These are phyloP conservation scores for Schizopora paradoxa DNA, from an alignment of 1,284 basidiomycete species.

Conservation along the genomic window DNA sequence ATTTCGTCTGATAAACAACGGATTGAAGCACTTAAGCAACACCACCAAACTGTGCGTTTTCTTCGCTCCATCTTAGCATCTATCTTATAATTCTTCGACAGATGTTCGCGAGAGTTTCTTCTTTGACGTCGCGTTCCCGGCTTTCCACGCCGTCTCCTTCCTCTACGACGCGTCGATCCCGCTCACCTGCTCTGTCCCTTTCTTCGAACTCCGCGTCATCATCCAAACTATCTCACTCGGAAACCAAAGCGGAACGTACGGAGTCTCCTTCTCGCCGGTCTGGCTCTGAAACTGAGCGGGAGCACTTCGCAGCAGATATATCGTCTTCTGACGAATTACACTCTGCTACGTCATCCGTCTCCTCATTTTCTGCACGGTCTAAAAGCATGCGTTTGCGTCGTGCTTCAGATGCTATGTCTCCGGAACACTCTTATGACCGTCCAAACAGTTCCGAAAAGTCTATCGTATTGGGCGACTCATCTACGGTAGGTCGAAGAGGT, in stretches of 20 bases:
- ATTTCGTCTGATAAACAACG: slow-evolving; percentile 56
- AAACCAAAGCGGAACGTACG: slow-evolving; percentile 5
- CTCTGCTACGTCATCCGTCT: slow-evolving; percentile 35
- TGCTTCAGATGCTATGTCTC: slow-evolving; percentile 51
- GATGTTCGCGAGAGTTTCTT: slow-evolving; percentile 65
- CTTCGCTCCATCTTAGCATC: slow-evolving; percentile 1
- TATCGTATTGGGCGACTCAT: slow-evolving; percentile 27
- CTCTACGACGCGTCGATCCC: slow-evolving; percentile 26
- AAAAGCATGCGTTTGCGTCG: slow-evolving; percentile 38
- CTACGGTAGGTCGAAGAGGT: slow-evolving; percentile 19
- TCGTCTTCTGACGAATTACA: slow-evolving; percentile 39
- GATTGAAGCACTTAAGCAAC: slow-evolving; percentile 60
- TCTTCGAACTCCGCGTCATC: slow-evolving; percentile 29
- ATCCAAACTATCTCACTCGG: slow-evolving; percentile 12
- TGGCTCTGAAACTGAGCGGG: slow-evolving; percentile 74
- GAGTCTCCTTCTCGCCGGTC: slow-evolving; percentile 33
- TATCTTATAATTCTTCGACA: slow-evolving; percentile 25
- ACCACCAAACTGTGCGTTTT: slow-evolving; percentile 61
- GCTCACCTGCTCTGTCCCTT: slow-evolving; percentile 27
- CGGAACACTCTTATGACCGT: slow-evolving; percentile 34
- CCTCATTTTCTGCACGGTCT: slow-evolving; percentile 24
- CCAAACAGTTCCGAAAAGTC: slow-evolving; percentile 25
- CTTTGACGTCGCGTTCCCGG: slow-evolving; percentile 48
- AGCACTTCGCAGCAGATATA: slow-evolving; percentile 34
- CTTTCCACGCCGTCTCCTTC: slow-evolving; percentile 38